Conservation (phyloP, 176 grass and related monocot genomes). For the Oryza brachyantha region DNA sequence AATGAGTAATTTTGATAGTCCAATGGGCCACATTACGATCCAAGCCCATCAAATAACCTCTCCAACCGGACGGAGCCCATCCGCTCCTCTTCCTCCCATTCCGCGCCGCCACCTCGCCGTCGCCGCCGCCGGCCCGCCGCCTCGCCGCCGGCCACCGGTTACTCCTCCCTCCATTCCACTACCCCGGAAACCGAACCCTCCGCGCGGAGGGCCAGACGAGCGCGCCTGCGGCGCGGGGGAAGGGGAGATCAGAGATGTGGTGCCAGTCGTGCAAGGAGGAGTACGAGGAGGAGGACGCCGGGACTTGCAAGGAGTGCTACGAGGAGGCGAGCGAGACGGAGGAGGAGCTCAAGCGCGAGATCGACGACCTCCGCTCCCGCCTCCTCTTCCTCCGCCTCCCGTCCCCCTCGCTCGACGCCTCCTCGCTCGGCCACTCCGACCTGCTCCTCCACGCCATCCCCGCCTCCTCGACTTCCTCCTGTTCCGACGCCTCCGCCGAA, state of each 20-base stretch:
- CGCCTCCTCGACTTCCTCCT: neutral
- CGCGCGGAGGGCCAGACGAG: no score
- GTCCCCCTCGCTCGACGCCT: slow-evolving; percentile 37
- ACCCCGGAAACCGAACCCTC: no score
- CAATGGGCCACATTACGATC: no score
- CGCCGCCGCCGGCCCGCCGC: no score
- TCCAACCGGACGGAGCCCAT: no score
- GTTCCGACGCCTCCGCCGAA: neutral
- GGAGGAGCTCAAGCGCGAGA: slow-evolving; percentile 97
- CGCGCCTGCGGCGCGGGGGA: no score
- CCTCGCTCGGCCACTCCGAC: slow-evolving; percentile 23
- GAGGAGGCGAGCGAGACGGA: slow-evolving; percentile 98
- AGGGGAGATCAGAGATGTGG: slow-evolving; percentile 35
- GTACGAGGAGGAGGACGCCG: slow-evolving; percentile 79
- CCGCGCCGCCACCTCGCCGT: no score
- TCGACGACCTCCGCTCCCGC: slow-evolving; percentile 80
- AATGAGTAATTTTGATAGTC: no score
- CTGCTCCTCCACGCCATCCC: slow-evolving; percentile 57
- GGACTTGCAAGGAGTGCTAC: slow-evolving; percentile 96
- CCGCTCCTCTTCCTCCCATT: no score
- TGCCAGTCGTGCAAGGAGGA: slow-evolving; percentile 86
- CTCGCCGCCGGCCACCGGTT: no score
- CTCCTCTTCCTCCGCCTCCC: slow-evolving; percentile 76
- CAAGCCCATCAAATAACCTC: no score
- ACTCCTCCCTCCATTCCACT: no score